Evolutionary conservation across 169 alveolate species (phyloP), one percentile per base, ranked within the genome.

Genomic region (Sarcocystis neurona): DNA sequence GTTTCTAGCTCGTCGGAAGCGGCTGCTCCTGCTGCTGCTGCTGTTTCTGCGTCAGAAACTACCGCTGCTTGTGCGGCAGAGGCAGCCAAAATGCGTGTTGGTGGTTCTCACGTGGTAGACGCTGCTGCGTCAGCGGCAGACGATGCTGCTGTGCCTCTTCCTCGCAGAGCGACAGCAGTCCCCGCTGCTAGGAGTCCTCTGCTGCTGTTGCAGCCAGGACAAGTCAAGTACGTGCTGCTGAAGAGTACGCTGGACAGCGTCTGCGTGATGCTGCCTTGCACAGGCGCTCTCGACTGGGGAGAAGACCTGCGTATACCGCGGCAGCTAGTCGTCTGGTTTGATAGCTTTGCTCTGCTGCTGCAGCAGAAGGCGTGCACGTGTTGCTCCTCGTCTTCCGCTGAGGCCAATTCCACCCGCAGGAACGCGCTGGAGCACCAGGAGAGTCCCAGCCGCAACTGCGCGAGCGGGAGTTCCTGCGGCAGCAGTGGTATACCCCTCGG

Each of bases 161-260:
- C n/a, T n/a, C n/a, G n/a, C n/a, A n/a, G n/a, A n/a, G n/a, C n/a
- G n/a, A n/a, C n/a, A n/a, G n/a, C n/a, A n/a, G n/a, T n/a, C n/a
- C n/a, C n/a, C n/a, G n/a, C n/a, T n/a, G n/a, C n/a, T n/a, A n/a
- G n/a, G n/a, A n/a, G n/a, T n/a, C n/a, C 75, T 1, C 53, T 72
- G 48, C 3, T 53, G 1, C 41, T 43, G 20, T 20, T 72, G n/a
- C 5, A 37, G 53, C 82, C 58, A 4, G 91, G 91, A 3, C 37
- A 80, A 48, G 91, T 56, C 15, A 87, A 87, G 50, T 87, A 87
- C 44, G 86, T 87, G 50, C 34, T 87, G 30, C 39, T 87, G 87
- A 87, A 87, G 70, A 87, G 91, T 87, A 87, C 91, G 27, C 60
- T 87, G 72, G 91, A 87, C 70, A 74, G 87, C 91, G 37, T 87